These are phyloP conservation scores for Maudiozyma saulgeensis DNA, from an alignment of 805 yeast genomes.

Conservation along the genomic window DNA sequence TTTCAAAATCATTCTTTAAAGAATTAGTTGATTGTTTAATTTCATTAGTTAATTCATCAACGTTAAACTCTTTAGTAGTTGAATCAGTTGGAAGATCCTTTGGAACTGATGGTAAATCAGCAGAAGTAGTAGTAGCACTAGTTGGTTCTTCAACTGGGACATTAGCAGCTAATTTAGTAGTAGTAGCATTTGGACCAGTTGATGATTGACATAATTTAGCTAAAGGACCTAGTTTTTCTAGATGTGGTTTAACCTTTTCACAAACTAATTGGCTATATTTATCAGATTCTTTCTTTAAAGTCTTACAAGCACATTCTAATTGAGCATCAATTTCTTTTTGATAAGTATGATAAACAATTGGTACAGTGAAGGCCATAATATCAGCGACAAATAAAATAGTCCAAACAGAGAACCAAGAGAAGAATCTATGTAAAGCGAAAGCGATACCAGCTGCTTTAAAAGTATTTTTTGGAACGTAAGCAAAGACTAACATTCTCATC, in stretches of 20 bases:
- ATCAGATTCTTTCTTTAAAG: constrained; percentile 43
- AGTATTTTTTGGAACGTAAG: constrained; percentile 64
- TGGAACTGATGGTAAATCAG: constrained; percentile 33
- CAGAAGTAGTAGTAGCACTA: constrained; percentile 23
- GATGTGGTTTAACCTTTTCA: constrained; percentile 50
- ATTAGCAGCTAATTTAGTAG: constrained; percentile 20
- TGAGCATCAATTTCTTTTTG: constrained; percentile 68
- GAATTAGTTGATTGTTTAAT: constrained; percentile 19
- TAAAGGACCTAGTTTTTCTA: constrained; percentile 46
- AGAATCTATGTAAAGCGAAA: constrained; percentile 60
- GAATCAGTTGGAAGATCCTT: constrained; percentile 21
- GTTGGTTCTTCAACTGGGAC: constrained; percentile 15
- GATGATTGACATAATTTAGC: constrained; percentile 53
- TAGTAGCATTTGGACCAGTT: constrained; percentile 22
- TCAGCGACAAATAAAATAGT: constrained; percentile 49
- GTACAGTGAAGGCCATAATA: constrained; percentile 60
- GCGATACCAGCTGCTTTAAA: constrained; percentile 59
- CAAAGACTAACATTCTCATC: constrained; percentile 48
- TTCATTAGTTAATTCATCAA: constrained; percentile 15
- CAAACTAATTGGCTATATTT: constrained; percentile 39
- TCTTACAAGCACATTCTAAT: constrained; percentile 36
- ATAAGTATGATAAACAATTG: constrained; percentile 63
- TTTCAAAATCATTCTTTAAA: constrained; percentile 26
- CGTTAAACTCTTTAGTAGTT: constrained; percentile 15
- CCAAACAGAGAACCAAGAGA: constrained; percentile 69